A percentile compares a stretch with the other conserved stretches of the same genome.
Conservation (phyloP, 2,329 filamentous ascomycete species). For the Alternaria solani region DNA sequence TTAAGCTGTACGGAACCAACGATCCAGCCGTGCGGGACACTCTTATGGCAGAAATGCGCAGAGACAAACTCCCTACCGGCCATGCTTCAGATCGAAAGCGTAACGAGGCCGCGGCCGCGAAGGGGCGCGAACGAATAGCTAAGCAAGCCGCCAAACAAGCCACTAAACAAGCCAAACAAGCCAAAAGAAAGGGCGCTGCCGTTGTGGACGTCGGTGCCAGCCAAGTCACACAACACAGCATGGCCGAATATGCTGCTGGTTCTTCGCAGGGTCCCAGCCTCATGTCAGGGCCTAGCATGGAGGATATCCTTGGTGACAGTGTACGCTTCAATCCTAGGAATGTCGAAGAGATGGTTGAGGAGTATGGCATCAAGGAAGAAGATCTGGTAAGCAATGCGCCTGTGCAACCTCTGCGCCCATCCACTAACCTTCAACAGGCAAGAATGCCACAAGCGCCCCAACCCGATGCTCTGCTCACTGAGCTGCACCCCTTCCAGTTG, state of each 20-base stretch:
- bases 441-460: conserved; percentile 77
- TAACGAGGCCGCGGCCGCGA: conserved; percentile 63
- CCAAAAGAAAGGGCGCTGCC: conserved; percentile 42
- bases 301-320: conserved; percentile 71
- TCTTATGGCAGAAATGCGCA: conserved; percentile 70
- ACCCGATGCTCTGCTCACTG: conserved; percentile 69
- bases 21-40: conserved; percentile 61
- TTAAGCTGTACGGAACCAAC: conserved; percentile 74
- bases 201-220: conserved; percentile 29
- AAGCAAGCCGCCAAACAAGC: conserved; percentile 46
- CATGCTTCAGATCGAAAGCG: conserved; percentile 55
- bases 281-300: conserved; percentile 59
- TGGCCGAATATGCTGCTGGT: conserved; percentile 38
- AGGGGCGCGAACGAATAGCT: conserved; percentile 61
- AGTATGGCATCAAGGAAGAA: conserved; percentile 74
- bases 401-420: neutral
- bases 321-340: conserved; percentile 72
- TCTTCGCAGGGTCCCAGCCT: conserved; percentile 42
- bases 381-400: conserved; percentile 56
- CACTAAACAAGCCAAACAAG: conserved; percentile 37
- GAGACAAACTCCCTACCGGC: conserved; percentile 66
- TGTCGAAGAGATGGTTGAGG: conserved; percentile 70
- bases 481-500: conserved; percentile 78
- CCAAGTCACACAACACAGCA: conserved; percentile 27
- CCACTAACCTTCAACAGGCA: conserved; percentile 46